phyloP scores from a whole-genome alignment of 768 basidiomycete genomes.

The Lepiota brunneoincarnata region DNA sequence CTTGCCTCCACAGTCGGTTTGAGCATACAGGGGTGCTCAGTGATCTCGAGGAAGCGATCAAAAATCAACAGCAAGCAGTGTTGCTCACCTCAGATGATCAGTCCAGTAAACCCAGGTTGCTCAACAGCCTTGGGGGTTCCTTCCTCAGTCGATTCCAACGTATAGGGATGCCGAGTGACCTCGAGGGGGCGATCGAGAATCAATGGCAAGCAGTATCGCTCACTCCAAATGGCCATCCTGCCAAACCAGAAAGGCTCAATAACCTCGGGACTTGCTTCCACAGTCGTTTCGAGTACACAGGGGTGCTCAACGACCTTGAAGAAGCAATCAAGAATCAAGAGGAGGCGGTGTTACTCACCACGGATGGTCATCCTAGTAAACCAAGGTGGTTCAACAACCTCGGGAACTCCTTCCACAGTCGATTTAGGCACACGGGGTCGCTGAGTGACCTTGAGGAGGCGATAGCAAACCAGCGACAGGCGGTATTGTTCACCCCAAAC shows the following conservation, averaged over 20 bases:
- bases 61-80: neutral
- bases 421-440: neutral
- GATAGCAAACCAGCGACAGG: neutral
- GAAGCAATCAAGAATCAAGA: neutral
- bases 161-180: neutral
- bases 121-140: neutral
- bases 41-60: conserved; percentile 1
- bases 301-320: neutral
- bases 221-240: neutral
- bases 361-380: neutral
- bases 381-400: too few relatives aligned
- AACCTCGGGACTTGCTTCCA: neutral
- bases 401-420: too few relatives aligned
- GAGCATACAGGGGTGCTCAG: neutral
- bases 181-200: neutral
- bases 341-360: neutral
- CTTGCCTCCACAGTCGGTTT: neutral
- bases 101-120: neutral
- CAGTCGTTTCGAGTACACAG: neutral
- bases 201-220: neutral
- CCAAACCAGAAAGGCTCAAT: neutral
- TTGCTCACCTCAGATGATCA: neutral
- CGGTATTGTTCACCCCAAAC: neutral
- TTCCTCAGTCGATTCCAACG: neutral
- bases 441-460: neutral